Evolutionary conservation across 176 grass and related monocot genomes (phyloP).

Genomic region (Aechmea fasciata): DNA sequence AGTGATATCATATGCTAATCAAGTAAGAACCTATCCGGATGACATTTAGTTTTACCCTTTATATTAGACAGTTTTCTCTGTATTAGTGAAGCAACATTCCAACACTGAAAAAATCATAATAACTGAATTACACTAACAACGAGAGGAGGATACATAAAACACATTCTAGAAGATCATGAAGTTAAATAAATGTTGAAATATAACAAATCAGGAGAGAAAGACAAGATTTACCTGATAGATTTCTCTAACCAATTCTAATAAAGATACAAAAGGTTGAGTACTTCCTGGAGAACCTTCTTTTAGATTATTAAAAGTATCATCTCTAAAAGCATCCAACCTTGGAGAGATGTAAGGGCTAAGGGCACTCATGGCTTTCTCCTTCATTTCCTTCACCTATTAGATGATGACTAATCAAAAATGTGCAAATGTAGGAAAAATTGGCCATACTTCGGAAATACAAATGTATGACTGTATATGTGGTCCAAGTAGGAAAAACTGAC

Average conservation of each 20-base stretch:
- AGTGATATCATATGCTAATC: too few species aligned
- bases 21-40: too few species aligned
- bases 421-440: neutral
- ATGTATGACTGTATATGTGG: neutral
- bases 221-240: constrained; percentile 69
- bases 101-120: too few species aligned
- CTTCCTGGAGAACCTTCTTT: constrained; percentile 31
- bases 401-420: neutral
- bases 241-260: constrained; percentile 79
- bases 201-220: neutral
- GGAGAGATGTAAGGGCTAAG: constrained; percentile 50
- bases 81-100: too few species aligned
- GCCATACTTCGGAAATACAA: constrained; percentile 2
- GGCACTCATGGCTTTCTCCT: constrained; percentile 81
- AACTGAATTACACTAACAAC: too few species aligned
- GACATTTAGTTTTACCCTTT: too few species aligned
- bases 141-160: too few species aligned
- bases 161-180: neutral
- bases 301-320: constrained; percentile 33
- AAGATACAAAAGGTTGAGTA: constrained; percentile 64
- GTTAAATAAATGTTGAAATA: neutral
- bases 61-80: too few species aligned
- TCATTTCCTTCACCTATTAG: constrained; percentile 89
- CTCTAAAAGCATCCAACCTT: constrained; percentile 27
- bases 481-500: constrained; percentile 3